Conservation (phyloP, 768 basidiomycete genomes). For the Fibroporia radiculosa region DNA sequence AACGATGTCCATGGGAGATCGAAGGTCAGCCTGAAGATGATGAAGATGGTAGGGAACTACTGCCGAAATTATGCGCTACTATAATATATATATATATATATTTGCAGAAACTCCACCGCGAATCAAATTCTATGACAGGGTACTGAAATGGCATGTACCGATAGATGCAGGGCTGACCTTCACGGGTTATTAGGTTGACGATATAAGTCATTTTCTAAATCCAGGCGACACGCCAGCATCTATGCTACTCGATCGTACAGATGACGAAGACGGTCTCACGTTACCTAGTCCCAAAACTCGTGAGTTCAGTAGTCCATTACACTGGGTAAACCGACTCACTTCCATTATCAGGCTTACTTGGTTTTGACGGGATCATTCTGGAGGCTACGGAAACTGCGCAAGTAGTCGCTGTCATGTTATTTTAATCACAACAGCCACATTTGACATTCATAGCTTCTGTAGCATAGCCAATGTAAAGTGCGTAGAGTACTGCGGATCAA, state of each 20-base stretch:
- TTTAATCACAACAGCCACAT: conserved; percentile 19
- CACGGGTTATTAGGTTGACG: conserved; percentile 63
- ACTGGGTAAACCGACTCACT: conserved; percentile 11
- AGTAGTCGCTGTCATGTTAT: conserved; percentile 65
- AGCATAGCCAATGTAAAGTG: no score
- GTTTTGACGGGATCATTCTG: conserved; percentile 75
- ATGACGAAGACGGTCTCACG: conserved; percentile 64
- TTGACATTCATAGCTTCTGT: not conserved
- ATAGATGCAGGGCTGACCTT: no score
- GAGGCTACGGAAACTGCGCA: conserved; percentile 76
- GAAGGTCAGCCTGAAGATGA: conserved; percentile 75
- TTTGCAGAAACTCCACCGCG: conserved; percentile 61
- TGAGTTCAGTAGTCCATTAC: conserved; percentile 21
- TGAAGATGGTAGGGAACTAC: conserved; percentile 65
- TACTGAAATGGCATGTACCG: conserved; percentile 20
- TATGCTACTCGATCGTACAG: conserved; percentile 74
- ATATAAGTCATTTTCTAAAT: conserved; percentile 68
- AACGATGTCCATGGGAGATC: conserved; percentile 88
- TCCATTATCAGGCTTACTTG: conserved; percentile 44
- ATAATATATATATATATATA: conserved; percentile 1
- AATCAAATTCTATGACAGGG: conserved; percentile 66
- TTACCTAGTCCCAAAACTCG: conserved; percentile 62
- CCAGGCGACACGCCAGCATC: conserved; percentile 70
- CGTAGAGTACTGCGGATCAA: not conserved
- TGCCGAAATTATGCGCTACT: no score